A percentile compares a stretch with the other conserved stretches of the same genome.
Evolutionary conservation across 2,329 filamentous ascomycete genomes (phyloP).

Genomic region (Zelopaecilomyces penicillatus): DNA sequence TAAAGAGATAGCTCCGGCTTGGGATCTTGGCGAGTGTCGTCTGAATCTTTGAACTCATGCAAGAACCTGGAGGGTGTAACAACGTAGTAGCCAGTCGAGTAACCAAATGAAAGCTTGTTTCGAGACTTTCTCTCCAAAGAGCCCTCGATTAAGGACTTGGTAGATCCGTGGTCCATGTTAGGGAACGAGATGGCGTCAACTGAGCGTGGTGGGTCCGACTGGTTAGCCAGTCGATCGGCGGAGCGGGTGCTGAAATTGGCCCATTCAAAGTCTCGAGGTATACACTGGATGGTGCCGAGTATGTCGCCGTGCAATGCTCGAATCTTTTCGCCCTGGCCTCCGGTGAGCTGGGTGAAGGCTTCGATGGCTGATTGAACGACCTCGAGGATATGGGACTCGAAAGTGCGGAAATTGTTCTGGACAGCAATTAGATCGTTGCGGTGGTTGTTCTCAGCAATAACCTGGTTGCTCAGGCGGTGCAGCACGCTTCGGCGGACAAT

Average conservation of each 20-base stretch:
- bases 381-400: slow-evolving; percentile 78
- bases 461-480: slow-evolving; percentile 80
- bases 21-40: slow-evolving; percentile 62
- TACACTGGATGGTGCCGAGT: slow-evolving; percentile 63
- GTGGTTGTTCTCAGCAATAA: slow-evolving; percentile 93
- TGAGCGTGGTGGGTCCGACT: slow-evolving; percentile 62
- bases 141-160: slow-evolving; percentile 78
- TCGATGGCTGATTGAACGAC: slow-evolving; percentile 76
- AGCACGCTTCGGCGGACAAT: slow-evolving; percentile 73
- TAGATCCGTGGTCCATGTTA: slow-evolving; percentile 76
- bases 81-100: slow-evolving; percentile 78
- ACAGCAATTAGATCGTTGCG: slow-evolving; percentile 82
- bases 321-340: slow-evolving; percentile 72
- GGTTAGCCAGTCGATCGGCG: slow-evolving; percentile 65
- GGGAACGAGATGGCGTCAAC: slow-evolving; percentile 72
- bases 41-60: slow-evolving; percentile 94
- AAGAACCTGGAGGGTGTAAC: slow-evolving; percentile 81
- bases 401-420: slow-evolving; percentile 82
- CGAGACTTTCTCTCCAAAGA: slow-evolving; percentile 84
- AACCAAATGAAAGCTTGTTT: slow-evolving; percentile 70
- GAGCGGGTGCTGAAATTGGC: slow-evolving; percentile 70
- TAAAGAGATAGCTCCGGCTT: slow-evolving; percentile 83
- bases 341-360: slow-evolving; percentile 73
- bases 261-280: slow-evolving; percentile 88
- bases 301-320: slow-evolving; percentile 79